Conservation (phyloP, 2,329 filamentous ascomycete species). For the Penicillium fuscoglaucum region DNA sequence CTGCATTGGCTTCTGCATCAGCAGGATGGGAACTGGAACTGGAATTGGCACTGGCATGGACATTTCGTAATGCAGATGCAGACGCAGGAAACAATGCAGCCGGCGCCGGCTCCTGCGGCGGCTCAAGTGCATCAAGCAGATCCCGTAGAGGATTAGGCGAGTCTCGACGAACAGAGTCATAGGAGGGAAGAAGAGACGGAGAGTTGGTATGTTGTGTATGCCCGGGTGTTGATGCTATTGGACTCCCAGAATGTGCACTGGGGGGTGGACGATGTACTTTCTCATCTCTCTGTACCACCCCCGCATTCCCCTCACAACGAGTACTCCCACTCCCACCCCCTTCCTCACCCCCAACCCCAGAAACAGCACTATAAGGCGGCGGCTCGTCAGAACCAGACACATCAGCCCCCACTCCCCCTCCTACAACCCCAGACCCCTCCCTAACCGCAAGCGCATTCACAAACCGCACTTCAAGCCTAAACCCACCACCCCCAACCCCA, state of each 20-base stretch:
- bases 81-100: conserved; percentile 11
- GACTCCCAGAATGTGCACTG: neutral
- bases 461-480: conserved; percentile 9
- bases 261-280: neutral
- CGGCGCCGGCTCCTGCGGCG: conserved; percentile 23
- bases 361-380: conserved; percentile 15
- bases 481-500: conserved; percentile 11
- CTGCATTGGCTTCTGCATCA: neutral
- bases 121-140: conserved; percentile 25
- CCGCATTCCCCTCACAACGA: neutral
- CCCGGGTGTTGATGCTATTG: neutral
- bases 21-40: neutral
- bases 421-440: neutral
- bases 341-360: neutral
- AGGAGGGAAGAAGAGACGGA: conserved; percentile 13
- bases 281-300: neutral
- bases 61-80: neutral
- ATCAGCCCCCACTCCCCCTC: no score
- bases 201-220: neutral
- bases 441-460: conserved; percentile 17
- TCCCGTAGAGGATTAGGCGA: conserved; percentile 20
- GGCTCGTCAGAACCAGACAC: neutral
- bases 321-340: neutral
- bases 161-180: conserved; percentile 19
- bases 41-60: neutral